Evolutionary conservation across 2,329 filamentous ascomycete species (phyloP).

Genomic region (Epicoccum sorghinum): DNA sequence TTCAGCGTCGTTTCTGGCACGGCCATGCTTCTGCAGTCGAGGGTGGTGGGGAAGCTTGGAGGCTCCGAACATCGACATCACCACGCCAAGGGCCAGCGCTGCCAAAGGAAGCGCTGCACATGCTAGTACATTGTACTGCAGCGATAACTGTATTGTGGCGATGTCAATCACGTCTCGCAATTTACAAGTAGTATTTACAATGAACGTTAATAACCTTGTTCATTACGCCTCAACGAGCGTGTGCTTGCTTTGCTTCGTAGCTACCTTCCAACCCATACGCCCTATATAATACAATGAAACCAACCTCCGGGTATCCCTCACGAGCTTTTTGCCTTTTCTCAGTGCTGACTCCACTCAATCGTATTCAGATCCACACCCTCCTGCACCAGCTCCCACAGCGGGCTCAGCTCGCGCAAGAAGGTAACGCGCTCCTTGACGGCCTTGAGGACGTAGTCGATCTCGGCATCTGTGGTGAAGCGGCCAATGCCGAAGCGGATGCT

Average conservation of each 20-base stretch:
- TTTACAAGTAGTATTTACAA: no score
- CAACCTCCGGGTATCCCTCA: slow-evolving; percentile 16
- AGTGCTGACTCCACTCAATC: slow-evolving; percentile 98
- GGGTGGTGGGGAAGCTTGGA: no score
- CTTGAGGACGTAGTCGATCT: slow-evolving; percentile 97
- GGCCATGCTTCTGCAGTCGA: slow-evolving; percentile 50
- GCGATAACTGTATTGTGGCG: no score
- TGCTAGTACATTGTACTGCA: no score
- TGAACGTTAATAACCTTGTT: not conserved
- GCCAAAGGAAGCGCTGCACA: no score
- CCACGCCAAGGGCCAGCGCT: no score
- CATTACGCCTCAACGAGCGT: slow-evolving; percentile 35
- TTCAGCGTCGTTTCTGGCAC: slow-evolving; percentile 90
- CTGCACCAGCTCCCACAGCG: slow-evolving; percentile 96
- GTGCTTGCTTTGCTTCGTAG: slow-evolving; percentile 3
- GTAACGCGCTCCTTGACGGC: slow-evolving; percentile 88
- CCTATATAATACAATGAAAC: slow-evolving; percentile 32
- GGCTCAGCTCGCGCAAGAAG: slow-evolving; percentile 92
- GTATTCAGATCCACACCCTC: slow-evolving; percentile 94
- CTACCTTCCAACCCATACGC: slow-evolving; percentile 15
- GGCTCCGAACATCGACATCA: no score
- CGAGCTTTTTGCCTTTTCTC: slow-evolving; percentile 37
- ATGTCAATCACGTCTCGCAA: no score
- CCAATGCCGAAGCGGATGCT: slow-evolving; percentile 98
- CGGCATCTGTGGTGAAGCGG: slow-evolving; percentile 90